Evolutionary conservation across 495 filamentous ascomycete genomes (phyloP), one percentile per base, ranked within the genome.

Genomic region (Terfezia boudieri): DNA sequence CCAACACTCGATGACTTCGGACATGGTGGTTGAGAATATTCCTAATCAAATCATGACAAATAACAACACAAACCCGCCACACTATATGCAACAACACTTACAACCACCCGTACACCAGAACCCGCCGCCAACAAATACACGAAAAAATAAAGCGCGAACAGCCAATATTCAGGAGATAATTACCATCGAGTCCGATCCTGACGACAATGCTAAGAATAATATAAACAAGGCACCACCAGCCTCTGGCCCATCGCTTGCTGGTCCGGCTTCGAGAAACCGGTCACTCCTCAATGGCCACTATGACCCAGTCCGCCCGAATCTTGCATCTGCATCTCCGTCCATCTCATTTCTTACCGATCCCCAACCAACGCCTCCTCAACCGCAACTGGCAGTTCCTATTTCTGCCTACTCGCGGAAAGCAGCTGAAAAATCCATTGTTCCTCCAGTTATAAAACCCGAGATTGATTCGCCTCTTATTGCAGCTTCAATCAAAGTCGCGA

Each of bases 321-420:
- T 59, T 48, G 63, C 63, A 51, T 65, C 63, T 14, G 63, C 63
- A n/a, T 59, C 63, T 22, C 63, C 63, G 51, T 62, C 63, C 50
- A 65, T 65, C 54, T 59, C 63, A 43, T 65, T 62, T 22, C 48
- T 65, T 49, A 65, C 64, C 50, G 57, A 61, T 49, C 63, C 64
- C 26, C 51, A 56, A 16, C 62, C 62, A 20, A 54, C 59, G 36
- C 56, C 60, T 41, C 51, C 52, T 6, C 41, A 46, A 48, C 49
- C 35, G 52, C 59, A 56, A 52, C 59, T 35, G 50, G 49, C 32
- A 38, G 50, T 23, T 37, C 53, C 49, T 10, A 50, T 49, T 37
- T 41, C 46, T 11, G 55, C 59, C 22, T 62, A 56, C 26, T 49
- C 38, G 51, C 51, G 55, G 36, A 55, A 46, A 12, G n/a, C 23